phyloP scores from a whole-genome alignment of 352 stramenopile genomes.

The Halophytophthora polymorphica region DNA sequence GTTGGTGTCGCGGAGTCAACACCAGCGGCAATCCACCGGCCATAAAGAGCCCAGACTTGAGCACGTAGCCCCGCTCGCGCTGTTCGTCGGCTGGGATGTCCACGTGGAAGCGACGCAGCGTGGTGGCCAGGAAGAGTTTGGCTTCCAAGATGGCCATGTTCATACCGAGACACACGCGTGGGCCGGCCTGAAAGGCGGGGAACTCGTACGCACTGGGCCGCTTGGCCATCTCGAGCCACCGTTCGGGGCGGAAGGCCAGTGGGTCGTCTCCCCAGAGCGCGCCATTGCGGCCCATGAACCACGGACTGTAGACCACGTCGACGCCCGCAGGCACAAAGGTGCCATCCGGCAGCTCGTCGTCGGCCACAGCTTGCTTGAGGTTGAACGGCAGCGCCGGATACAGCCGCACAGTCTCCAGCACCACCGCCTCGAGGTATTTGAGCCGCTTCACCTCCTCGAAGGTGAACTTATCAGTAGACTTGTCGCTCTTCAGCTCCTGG shows the following conservation, averaged over 20 bases:
- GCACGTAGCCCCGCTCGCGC: conserved; percentile 43
- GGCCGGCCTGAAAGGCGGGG: conserved; percentile 67
- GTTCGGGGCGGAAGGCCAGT: conserved; percentile 55
- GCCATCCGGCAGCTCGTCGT: conserved; percentile 67
- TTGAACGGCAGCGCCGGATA: conserved; percentile 79
- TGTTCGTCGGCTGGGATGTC: conserved; percentile 35
- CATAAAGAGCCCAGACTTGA: conserved; percentile 62
- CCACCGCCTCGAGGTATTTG: conserved; percentile 66
- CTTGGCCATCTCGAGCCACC: conserved; percentile 62
- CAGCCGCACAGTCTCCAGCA: conserved; percentile 67
- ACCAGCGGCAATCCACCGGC: conserved; percentile 40
- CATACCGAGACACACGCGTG: conserved; percentile 66
- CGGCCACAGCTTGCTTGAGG: conserved; percentile 55
- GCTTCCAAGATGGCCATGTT: conserved; percentile 68
- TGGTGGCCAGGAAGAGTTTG: conserved; percentile 56
- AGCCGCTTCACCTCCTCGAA: conserved; percentile 62
- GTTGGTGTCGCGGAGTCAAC: conserved; percentile 24
- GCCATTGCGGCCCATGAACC: conserved; percentile 66
- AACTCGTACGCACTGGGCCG: conserved; percentile 67
- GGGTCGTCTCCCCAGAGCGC: conserved; percentile 50
- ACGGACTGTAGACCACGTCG: conserved; percentile 69
- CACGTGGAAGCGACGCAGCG: conserved; percentile 43
- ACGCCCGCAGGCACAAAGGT: conserved; percentile 65
- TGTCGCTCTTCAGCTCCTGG: conserved; percentile 34
- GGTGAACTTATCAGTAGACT: conserved; percentile 15